Evolutionary conservation across 331 rosid species (phyloP).

Genomic region (Cucumis variabilis): DNA sequence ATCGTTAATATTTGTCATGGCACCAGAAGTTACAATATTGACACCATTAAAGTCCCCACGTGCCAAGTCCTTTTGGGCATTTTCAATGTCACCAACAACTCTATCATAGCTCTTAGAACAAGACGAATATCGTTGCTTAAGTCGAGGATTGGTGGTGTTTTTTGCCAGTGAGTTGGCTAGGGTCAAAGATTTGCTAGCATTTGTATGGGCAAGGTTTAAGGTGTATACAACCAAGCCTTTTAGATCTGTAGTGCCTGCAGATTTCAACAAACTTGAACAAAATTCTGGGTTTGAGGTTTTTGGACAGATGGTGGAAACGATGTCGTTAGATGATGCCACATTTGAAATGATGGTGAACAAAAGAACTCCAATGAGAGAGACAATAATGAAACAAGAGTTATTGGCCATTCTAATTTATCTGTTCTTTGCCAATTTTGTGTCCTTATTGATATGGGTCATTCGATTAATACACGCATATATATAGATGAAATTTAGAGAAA

Average conservation of each 20-base stretch:
- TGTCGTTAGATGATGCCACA: too few species aligned
- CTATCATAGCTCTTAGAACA: constrained; percentile 34
- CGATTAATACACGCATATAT: too few species aligned
- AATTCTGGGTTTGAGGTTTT: too few species aligned
- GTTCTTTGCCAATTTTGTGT: too few species aligned
- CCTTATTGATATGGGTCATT: too few species aligned
- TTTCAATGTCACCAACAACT: constrained; percentile 26
- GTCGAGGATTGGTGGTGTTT: not conserved
- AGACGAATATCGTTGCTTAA: constrained; percentile 22
- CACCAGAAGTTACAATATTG: not conserved
- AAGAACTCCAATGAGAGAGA: too few species aligned
- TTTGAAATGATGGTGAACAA: too few species aligned
- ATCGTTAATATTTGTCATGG: constrained; percentile 19
- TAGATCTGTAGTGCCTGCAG: not conserved
- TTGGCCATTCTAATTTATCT: too few species aligned
- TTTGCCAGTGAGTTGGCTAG: not conserved
- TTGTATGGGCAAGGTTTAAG: constrained; percentile 10
- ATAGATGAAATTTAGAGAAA: too few species aligned
- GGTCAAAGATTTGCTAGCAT: not conserved
- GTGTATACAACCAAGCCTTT: not conserved
- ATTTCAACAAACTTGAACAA: too few species aligned
- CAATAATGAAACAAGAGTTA: too few species aligned
- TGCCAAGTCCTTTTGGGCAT: not conserved
- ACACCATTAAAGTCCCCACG: constrained; percentile 28
- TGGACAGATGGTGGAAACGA: too few species aligned